phyloP scores from a whole-genome alignment of 2,329 filamentous ascomycete species.

The Fusarium begoniae region DNA sequence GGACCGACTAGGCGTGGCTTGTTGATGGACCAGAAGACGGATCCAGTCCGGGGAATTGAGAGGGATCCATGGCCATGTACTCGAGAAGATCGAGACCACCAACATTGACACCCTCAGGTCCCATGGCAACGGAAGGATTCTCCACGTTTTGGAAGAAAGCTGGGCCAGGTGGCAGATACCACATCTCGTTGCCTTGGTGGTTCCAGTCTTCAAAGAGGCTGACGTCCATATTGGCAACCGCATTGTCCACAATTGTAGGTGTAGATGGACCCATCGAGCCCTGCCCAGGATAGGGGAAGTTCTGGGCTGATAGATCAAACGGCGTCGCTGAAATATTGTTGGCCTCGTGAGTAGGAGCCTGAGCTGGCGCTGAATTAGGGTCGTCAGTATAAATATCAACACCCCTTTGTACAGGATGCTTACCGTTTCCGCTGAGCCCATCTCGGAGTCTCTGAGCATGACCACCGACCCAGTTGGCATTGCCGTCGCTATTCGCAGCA shows the following conservation, averaged over 20 bases:
- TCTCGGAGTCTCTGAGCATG: slow-evolving; percentile 54
- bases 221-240: slow-evolving; percentile 47
- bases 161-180: slow-evolving; percentile 71
- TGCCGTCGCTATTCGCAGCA: slow-evolving; percentile 39
- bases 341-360: slow-evolving; percentile 47
- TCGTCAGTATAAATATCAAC: slow-evolving; percentile 17
- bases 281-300: slow-evolving; percentile 63
- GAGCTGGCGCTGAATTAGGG: slow-evolving; percentile 46
- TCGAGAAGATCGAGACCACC: slow-evolving; percentile 73
- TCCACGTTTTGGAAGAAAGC: slow-evolving; percentile 73
- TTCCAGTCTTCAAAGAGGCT: slow-evolving; percentile 65
- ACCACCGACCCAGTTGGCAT: slow-evolving; percentile 46
- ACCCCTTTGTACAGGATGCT: slow-evolving; percentile 19
- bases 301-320: slow-evolving; percentile 65
- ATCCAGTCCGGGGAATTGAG: slow-evolving; percentile 52
- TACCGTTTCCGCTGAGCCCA: slow-evolving; percentile 51
- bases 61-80: slow-evolving; percentile 70
- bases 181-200: slow-evolving; percentile 67
- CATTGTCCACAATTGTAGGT: slow-evolving; percentile 51
- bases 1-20: slow-evolving; percentile 7
- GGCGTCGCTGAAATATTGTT: slow-evolving; percentile 71
- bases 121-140: slow-evolving; percentile 70
- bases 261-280: slow-evolving; percentile 62
- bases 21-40: slow-evolving; percentile 38
- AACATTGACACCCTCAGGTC: slow-evolving; percentile 72